phyloP scores from a whole-genome alignment of 129 eudicot species.

The Chrysanthemum makinoi region DNA sequence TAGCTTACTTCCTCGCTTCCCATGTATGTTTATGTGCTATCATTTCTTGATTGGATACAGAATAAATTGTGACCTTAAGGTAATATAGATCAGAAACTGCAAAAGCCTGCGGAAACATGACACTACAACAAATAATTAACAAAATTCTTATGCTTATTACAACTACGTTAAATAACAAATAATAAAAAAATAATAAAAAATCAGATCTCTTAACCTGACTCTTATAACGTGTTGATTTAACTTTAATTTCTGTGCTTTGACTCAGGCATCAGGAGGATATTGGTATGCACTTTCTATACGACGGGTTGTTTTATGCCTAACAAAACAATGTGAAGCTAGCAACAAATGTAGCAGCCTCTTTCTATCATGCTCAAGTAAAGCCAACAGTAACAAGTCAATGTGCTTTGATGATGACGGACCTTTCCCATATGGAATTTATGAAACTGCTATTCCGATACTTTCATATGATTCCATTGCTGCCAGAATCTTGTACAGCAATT shows the following conservation, averaged over 20 bases:
- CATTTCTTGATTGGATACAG: not conserved
- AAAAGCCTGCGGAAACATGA: too few species aligned
- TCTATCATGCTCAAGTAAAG: slow-evolving; percentile 36
- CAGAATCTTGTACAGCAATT: slow-evolving; percentile 42
- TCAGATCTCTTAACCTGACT: too few species aligned
- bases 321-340: slow-evolving; percentile 34
- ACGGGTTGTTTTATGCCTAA: slow-evolving; percentile 43
- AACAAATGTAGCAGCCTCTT: slow-evolving; percentile 27
- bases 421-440: slow-evolving; percentile 49
- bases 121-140: too few species aligned
- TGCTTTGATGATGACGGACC: slow-evolving; percentile 44
- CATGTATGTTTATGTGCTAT: slow-evolving; percentile 34
- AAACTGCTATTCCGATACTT: slow-evolving; percentile 44
- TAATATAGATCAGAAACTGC: too few species aligned
- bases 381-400: slow-evolving; percentile 27
- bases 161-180: too few species aligned
- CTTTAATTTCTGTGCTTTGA: not conserved
- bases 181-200: too few species aligned
- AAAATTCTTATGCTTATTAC: too few species aligned
- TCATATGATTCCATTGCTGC: slow-evolving; percentile 27
- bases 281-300: slow-evolving; percentile 49
- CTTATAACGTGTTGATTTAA: not conserved
- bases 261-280: slow-evolving; percentile 50
- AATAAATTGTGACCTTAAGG: not conserved
- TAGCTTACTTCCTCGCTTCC: slow-evolving; percentile 55